Conservation (phyloP, 352 stramenopile species). For the Globisporangium rhizosaccharum region DNA sequence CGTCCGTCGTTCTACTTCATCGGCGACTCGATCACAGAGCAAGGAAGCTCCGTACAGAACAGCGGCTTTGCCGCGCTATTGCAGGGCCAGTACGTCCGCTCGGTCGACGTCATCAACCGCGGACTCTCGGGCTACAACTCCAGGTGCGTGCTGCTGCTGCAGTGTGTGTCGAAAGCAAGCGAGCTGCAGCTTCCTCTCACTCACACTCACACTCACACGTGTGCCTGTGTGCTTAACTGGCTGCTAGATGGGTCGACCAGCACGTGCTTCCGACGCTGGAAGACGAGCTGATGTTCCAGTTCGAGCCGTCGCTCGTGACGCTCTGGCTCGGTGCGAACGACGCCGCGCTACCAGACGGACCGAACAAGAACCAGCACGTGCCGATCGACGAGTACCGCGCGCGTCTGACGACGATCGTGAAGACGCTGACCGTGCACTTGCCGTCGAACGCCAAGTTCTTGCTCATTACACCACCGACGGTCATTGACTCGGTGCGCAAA, state of each 20-base stretch:
- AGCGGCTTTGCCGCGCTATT: slow-evolving; percentile 43
- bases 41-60: slow-evolving; percentile 26
- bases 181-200: too few relatives aligned
- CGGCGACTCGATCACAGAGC: slow-evolving; percentile 69
- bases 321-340: slow-evolving; percentile 69
- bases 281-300: slow-evolving; percentile 27
- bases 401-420: slow-evolving; percentile 34
- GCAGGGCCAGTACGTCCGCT: slow-evolving; percentile 42
- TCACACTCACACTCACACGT: background rate
- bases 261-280: slow-evolving; percentile 32
- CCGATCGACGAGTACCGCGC: slow-evolving; percentile 35
- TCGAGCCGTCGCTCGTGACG: slow-evolving; percentile 37
- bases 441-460: slow-evolving; percentile 28
- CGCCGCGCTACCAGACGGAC: slow-evolving; percentile 25
- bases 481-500: slow-evolving; percentile 33
- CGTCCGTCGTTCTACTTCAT: slow-evolving; percentile 32
- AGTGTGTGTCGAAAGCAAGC: too few relatives aligned
- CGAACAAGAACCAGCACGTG: slow-evolving; percentile 30
- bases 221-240: background rate
- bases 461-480: slow-evolving; percentile 47
- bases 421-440: slow-evolving; percentile 10
- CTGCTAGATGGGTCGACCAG: slow-evolving; percentile 37
- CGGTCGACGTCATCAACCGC: slow-evolving; percentile 47
- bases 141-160: slow-evolving; percentile 8
- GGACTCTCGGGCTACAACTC: slow-evolving; percentile 57